phyloP scores from a whole-genome alignment of 164 flowering plant species.

The Sextonia rubra region DNA sequence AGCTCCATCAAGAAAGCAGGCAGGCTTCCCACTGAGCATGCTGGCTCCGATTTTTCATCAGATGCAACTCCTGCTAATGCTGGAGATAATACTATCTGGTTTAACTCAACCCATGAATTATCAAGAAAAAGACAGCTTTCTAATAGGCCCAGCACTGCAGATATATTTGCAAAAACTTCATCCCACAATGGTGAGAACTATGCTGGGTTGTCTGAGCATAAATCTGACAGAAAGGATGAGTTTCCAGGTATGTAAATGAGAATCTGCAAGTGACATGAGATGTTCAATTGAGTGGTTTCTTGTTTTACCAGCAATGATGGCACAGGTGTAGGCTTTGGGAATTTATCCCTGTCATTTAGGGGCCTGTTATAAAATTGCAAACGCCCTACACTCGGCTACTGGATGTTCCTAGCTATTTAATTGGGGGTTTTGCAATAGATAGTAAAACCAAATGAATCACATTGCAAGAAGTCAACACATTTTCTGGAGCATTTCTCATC shows the following conservation, averaged over 20 bases:
- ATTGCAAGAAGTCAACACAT: not conserved
- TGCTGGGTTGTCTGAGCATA: conserved; percentile 31
- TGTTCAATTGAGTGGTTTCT: too few relatives aligned
- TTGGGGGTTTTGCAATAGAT: too few relatives aligned
- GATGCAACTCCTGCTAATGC: conserved; percentile 55
- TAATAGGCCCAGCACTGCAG: conserved; percentile 30
- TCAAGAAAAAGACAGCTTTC: conserved; percentile 31
- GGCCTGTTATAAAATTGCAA: too few relatives aligned
- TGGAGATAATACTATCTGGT: conserved; percentile 30
- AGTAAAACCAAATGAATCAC: too few relatives aligned
- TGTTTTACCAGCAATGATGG: too few relatives aligned
- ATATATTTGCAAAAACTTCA: conserved; percentile 26
- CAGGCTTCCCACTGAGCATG: conserved; percentile 37
- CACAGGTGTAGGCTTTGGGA: too few relatives aligned
- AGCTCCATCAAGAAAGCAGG: conserved; percentile 36
- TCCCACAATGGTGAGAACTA: conserved; percentile 26
- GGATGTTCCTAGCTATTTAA: too few relatives aligned
- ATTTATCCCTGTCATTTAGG: too few relatives aligned
- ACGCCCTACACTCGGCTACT: too few relatives aligned
- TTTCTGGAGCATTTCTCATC: not conserved
- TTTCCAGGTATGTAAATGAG: conserved; percentile 32
- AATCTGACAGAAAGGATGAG: conserved; percentile 38
- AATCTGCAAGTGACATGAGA: too few relatives aligned
- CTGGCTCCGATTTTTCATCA: conserved; percentile 48
- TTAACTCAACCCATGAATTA: conserved; percentile 26